Evolutionary conservation across 768 basidiomycete species (phyloP).

Genomic region (Calocera cornea): DNA sequence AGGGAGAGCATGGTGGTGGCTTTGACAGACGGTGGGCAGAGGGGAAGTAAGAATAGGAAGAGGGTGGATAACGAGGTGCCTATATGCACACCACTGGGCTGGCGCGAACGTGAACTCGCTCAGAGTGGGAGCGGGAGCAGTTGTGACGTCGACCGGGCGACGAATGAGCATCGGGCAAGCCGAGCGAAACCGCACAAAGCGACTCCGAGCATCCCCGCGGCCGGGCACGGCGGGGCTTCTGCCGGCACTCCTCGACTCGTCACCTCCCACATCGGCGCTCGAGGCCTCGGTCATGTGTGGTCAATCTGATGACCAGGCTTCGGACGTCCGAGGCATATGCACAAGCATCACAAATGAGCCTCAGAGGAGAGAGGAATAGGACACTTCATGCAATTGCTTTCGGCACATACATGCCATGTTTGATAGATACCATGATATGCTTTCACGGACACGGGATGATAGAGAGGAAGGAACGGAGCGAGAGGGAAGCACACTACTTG

Average conservation of each 20-base stretch:
- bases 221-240: not conserved
- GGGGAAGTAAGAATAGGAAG: not conserved
- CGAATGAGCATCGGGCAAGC: not conserved
- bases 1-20: conserved; percentile 36
- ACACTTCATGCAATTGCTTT: not conserved
- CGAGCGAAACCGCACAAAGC: not conserved
- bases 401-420: not conserved
- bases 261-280: too few species aligned
- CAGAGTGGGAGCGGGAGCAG: not conserved
- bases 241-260: too few species aligned
- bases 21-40: not conserved
- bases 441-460: too few species aligned
- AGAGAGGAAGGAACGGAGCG: not conserved
- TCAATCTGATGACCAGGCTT: too few species aligned
- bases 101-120: not conserved
- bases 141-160: not conserved
- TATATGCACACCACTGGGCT: not conserved
- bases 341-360: too few species aligned
- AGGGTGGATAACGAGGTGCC: not conserved
- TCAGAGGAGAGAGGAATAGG: not conserved
- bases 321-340: too few species aligned
- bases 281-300: too few species aligned
- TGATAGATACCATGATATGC: too few species aligned
- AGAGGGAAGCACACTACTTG: not conserved
- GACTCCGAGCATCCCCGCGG: not conserved